Conservation (phyloP, 306 rosid species). For the Medicago lupulina region DNA sequence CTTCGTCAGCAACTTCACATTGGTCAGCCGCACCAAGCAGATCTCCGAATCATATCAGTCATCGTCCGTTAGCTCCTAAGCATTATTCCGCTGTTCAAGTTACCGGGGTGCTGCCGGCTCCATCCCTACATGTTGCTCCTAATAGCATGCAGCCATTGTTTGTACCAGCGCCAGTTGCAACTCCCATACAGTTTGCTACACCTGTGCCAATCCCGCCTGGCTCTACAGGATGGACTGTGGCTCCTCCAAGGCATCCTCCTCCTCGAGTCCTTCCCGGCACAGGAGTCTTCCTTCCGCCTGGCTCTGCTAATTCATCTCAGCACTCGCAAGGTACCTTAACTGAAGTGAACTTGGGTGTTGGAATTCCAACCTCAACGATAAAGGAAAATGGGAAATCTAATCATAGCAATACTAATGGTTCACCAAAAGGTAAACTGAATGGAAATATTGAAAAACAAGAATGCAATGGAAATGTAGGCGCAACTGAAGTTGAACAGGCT, state of each 20-base stretch:
- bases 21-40: slow-evolving; percentile 78
- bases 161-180: slow-evolving; percentile 62
- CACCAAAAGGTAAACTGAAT: slow-evolving; percentile 52
- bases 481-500: slow-evolving; percentile 20
- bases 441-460: slow-evolving; percentile 53
- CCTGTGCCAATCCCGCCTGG: slow-evolving; percentile 72
- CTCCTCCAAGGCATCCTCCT: slow-evolving; percentile 84
- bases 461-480: slow-evolving; percentile 62
- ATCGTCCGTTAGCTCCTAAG: slow-evolving; percentile 62
- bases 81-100: slow-evolving; percentile 62
- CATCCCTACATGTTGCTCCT: slow-evolving; percentile 66
- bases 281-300: slow-evolving; percentile 98
- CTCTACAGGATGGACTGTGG: slow-evolving; percentile 76
- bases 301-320: slow-evolving; percentile 70
- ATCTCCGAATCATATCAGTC: slow-evolving; percentile 72
- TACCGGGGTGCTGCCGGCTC: slow-evolving; percentile 76
- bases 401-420: slow-evolving; percentile 43
- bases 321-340: slow-evolving; percentile 46
- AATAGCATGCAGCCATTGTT: slow-evolving; percentile 77
- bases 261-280: slow-evolving; percentile 90
- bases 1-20: slow-evolving; percentile 55
- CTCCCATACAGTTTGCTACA: slow-evolving; percentile 76
- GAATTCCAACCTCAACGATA: slow-evolving; percentile 47
- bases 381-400: slow-evolving; percentile 66
- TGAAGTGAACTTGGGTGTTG: slow-evolving; percentile 54